Evolutionary conservation across 345 rosid species (phyloP).

Genomic region (Corchorus capsularis): DNA sequence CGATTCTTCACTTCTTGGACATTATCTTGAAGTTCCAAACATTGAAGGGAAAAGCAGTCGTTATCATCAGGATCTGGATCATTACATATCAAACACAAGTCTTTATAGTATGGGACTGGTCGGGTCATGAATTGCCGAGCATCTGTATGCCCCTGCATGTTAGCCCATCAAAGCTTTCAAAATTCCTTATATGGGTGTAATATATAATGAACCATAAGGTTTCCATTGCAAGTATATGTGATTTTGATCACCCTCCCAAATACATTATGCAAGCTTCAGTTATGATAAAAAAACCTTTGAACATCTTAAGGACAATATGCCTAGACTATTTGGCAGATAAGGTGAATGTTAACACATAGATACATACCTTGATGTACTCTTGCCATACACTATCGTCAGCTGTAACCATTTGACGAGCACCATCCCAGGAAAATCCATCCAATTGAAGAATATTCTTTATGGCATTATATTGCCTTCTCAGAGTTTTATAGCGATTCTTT

Average conservation of each 20-base stretch:
- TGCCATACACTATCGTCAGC: slow-evolving; percentile 92
- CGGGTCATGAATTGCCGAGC: slow-evolving; percentile 80
- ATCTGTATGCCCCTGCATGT: slow-evolving; percentile 65
- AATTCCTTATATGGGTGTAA: background rate
- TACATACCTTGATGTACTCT: slow-evolving; percentile 70
- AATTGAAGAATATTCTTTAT: slow-evolving; percentile 67
- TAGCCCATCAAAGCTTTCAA: slow-evolving; percentile 11
- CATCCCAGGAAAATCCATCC: slow-evolving; percentile 84
- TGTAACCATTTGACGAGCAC: slow-evolving; percentile 78
- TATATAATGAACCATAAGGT: background rate
- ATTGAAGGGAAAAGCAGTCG: slow-evolving; percentile 54
- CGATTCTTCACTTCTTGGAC: slow-evolving; percentile 31
- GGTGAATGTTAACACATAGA: background rate
- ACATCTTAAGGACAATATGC: background rate
- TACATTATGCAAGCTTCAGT: slow-evolving; percentile 2
- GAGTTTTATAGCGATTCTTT: slow-evolving; percentile 81
- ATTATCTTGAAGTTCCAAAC: slow-evolving; percentile 50
- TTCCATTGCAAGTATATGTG: background rate
- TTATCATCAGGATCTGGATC: slow-evolving; percentile 42
- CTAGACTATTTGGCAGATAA: background rate
- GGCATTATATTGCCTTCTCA: slow-evolving; percentile 68
- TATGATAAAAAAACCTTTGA: background rate
- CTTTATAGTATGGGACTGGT: slow-evolving; percentile 74
- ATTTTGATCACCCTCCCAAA: slow-evolving; percentile 1
- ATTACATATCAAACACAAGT: slow-evolving; percentile 62